phyloP scores from a whole-genome alignment of 192 early-diverging fungal species.

The Kickxella alabastrina region DNA sequence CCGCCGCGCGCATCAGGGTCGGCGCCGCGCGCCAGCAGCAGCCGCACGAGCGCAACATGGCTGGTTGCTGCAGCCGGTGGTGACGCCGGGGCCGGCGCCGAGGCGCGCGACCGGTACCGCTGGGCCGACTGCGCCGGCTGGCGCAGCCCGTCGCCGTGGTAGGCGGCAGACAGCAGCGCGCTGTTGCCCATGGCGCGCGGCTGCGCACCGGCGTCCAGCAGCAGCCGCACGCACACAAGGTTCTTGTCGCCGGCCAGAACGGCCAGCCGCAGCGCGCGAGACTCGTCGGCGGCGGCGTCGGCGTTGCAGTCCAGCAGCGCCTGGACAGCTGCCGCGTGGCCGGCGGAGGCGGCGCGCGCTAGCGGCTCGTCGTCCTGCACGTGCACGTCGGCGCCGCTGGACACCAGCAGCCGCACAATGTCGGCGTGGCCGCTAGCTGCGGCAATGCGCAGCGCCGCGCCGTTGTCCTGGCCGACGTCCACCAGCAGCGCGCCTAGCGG shows the following conservation, averaged over 20 bases:
- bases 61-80: background rate
- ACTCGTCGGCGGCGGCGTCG: conserved; percentile 13
- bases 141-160: conserved; percentile 48
- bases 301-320: conserved; percentile 35
- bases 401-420: conserved; percentile 16
- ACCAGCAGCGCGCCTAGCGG: conserved; percentile 2
- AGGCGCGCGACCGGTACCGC: conserved; percentile 9
- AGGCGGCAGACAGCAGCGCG: conserved; percentile 40
- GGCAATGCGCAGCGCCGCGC: conserved; percentile 33
- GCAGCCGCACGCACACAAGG: conserved; percentile 6
- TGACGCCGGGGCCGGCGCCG: background rate
- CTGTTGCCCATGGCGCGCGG: conserved; percentile 27
- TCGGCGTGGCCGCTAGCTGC: conserved; percentile 22
- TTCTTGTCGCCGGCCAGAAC: conserved; percentile 42
- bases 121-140: conserved; percentile 1
- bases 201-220: conserved; percentile 31
- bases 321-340: conserved; percentile 7
- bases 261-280: conserved; percentile 36
- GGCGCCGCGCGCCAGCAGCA: conserved; percentile 38
- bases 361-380: conserved; percentile 28
- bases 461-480: conserved; percentile 30
- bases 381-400: conserved; percentile 23
- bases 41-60: conserved; percentile 24
- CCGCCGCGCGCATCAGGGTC: conserved; percentile 24
- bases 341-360: conserved; percentile 23